These are phyloP conservation scores for Lasiosphaeriaceae sp. DNA, from an alignment of 495 filamentous ascomycete genomes.

Conservation along the genomic window DNA sequence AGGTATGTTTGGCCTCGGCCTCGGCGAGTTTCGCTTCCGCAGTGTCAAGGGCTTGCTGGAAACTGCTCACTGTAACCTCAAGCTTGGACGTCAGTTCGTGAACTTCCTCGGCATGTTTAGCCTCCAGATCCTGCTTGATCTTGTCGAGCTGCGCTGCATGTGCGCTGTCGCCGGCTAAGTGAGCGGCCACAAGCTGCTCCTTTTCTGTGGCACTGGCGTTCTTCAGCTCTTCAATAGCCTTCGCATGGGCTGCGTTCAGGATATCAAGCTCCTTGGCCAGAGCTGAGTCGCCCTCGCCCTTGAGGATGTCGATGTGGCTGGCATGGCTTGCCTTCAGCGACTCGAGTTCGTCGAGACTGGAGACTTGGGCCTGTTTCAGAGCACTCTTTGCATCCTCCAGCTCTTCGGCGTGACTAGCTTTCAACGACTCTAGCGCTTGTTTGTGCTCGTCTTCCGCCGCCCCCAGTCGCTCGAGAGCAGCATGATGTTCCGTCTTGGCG, in stretches of 20 bases:
- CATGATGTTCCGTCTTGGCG: constrained; percentile 31
- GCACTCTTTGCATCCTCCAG: constrained; percentile 40
- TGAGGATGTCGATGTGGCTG: constrained; percentile 39
- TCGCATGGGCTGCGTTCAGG: constrained; percentile 37
- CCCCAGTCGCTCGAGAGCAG: constrained; percentile 34
- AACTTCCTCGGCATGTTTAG: constrained; percentile 25
- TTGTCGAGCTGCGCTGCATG: constrained; percentile 25
- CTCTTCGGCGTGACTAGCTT: constrained; percentile 44
- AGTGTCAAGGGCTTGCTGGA: constrained; percentile 32
- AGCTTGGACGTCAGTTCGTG: constrained; percentile 21
- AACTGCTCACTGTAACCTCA: constrained; percentile 17
- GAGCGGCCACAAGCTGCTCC: constrained; percentile 31
- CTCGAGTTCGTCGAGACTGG: constrained; percentile 36
- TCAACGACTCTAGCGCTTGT: constrained; percentile 39
- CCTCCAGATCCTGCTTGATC: constrained; percentile 20
- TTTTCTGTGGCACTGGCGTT: constrained; percentile 22
- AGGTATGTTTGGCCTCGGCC: constrained; percentile 32
- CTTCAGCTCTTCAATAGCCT: constrained; percentile 14
- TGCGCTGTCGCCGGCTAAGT: constrained; percentile 23
- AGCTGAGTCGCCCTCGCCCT: constrained; percentile 33
- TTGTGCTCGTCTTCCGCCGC: constrained; percentile 41
- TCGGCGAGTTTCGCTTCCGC: constrained; percentile 40
- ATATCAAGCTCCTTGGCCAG: constrained; percentile 39
- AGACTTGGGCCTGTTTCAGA: constrained; percentile 31
- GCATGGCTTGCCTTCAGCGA: constrained; percentile 46